A percentile compares a stretch with the other conserved stretches of the same genome.
Conservation (phyloP, 495 filamentous ascomycete species). For the Xylaria castorea region DNA sequence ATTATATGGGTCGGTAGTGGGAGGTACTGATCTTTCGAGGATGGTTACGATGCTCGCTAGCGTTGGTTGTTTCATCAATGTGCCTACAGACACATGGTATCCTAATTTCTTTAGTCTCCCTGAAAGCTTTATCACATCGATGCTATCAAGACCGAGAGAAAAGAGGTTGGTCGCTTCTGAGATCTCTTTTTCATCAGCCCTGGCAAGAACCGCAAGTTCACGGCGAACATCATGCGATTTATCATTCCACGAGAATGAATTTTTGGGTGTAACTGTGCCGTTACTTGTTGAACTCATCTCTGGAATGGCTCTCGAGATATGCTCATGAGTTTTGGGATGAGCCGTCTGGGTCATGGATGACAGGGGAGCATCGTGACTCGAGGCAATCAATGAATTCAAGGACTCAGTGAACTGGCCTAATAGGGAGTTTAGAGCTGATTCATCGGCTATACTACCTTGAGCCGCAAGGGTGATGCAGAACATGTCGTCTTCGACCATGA, state of each 20-base stretch:
- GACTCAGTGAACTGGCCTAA: slow-evolving; percentile 49
- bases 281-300: background rate
- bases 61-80: slow-evolving; percentile 72
- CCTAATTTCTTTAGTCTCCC: slow-evolving; percentile 65
- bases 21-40: slow-evolving; percentile 3
- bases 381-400: slow-evolving; percentile 32
- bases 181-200: slow-evolving; percentile 55
- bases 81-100: slow-evolving; percentile 67
- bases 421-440: slow-evolving; percentile 40
- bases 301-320: background rate
- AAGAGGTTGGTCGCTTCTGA: slow-evolving; percentile 63
- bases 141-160: slow-evolving; percentile 71
- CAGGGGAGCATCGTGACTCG: slow-evolving; percentile 23
- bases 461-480: slow-evolving; percentile 64
- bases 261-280: background rate
- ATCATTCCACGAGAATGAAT: slow-evolving; percentile 60
- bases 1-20: background rate
- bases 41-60: slow-evolving; percentile 59
- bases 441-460: slow-evolving; percentile 47
- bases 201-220: slow-evolving; percentile 67
- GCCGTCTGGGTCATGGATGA: background rate
- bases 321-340: background rate
- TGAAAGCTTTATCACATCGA: slow-evolving; percentile 72
- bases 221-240: slow-evolving; percentile 57
- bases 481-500: slow-evolving; percentile 50